Base-by-base conservation (phyloP, 1,284 basidiomycete species). In the Papiliotrema nemorosa region DNA sequence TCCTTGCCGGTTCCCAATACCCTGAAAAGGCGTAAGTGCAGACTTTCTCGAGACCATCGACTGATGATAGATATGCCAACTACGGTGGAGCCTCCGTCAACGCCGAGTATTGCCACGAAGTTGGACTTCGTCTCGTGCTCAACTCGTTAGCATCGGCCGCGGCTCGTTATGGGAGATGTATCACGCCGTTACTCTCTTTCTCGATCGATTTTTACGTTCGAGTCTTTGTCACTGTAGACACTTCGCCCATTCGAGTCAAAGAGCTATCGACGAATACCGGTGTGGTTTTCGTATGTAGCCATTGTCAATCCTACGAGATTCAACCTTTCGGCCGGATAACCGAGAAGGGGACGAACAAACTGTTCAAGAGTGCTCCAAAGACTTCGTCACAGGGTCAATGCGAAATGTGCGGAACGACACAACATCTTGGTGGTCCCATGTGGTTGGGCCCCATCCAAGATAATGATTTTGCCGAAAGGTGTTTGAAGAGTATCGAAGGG, bases 181-280 rank as follows among this genome's bases (percentile, higher is more conserved):
- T 98, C 58, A 83, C 88, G 58, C 94, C 94, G 1, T 76, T 97
- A n/a, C 73, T 97, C 6, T 92, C 87, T 0, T 79, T 99, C 33
- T 94, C 90, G 12, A 97, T 99, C 69, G 96, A 98, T 69, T 99
- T 98, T 70, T 98, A 99, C 72, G 85, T 97, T 24, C 86, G 96
- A 6, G 72, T 97, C 14, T 99, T 97, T 67, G 83, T 97, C 10
- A 83, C 86, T 14, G 79, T 99, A 4, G 78, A 83, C 57, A 81
- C 84, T 0, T 80, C 84, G 1, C 85, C 91, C 0, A 76, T 85
- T n/a, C 85, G 92, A 69, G 92, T 94, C 31, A 98, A 99, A 75
- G 85, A 84, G 55, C 76, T 83, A 2, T 79, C 86, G 22, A 83
- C 82, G 90, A 58, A 63, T 43, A 75, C 86, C 3, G 85, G 90